Evolutionary conservation across 768 basidiomycete genomes (phyloP).

Genomic region (Boletus rubropictus): DNA sequence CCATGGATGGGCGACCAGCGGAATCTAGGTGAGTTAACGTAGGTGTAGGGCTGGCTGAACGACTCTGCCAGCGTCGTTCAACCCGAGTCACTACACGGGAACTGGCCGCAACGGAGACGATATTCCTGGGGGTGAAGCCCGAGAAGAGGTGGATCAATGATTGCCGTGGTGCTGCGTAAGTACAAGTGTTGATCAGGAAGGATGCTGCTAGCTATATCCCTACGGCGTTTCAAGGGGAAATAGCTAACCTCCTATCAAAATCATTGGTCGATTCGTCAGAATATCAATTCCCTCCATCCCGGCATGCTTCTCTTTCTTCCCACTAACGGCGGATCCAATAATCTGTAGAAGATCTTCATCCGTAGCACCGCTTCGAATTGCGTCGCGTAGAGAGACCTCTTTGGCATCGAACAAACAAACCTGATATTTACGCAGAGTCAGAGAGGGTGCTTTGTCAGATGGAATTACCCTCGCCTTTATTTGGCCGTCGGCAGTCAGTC

Average conservation of each 20-base stretch:
- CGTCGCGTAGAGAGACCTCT: constrained; percentile 76
- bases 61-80: constrained; percentile 23
- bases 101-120: background rate
- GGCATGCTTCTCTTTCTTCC: constrained; percentile 77
- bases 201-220: constrained; percentile 13
- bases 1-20: constrained; percentile 73
- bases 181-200: constrained; percentile 22
- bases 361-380: constrained; percentile 57
- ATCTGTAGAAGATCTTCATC: constrained; percentile 57
- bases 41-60: constrained; percentile 2
- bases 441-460: background rate
- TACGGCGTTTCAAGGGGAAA: constrained; percentile 23
- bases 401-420: constrained; percentile 85
- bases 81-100: background rate
- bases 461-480: constrained; percentile 57
- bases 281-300: constrained; percentile 81
- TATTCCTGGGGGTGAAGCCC: background rate
- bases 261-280: constrained; percentile 79
- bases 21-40: constrained; percentile 70
- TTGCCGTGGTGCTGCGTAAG: constrained; percentile 17
- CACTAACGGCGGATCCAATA: constrained; percentile 58
- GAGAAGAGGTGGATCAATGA: constrained; percentile 1
- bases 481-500: constrained; percentile 86
- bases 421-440: constrained; percentile 33
- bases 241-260: constrained; percentile 89